Percentiles rank a stretch among this genome's conserved stretches.
Evolutionary conservation across 805 yeast genomes (phyloP).

Genomic region (Candida palmyrensis): DNA sequence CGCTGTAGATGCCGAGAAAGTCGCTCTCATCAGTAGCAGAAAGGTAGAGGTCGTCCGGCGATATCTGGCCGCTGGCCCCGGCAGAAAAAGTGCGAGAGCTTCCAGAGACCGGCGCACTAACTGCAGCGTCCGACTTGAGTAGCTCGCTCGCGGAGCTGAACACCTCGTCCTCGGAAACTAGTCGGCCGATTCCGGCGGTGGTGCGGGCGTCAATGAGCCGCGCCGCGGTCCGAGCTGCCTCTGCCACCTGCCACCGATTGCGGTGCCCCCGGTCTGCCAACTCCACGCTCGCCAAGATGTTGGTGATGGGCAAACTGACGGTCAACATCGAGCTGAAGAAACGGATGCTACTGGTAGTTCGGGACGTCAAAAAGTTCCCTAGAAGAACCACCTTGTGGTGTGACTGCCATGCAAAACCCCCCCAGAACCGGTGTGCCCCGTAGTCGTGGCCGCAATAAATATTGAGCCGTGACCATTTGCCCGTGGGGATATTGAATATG

Average conservation of each 20-base stretch:
- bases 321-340: constrained; percentile 45
- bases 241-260: background rate
- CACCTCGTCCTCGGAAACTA: constrained; percentile 1
- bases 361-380: constrained; percentile 47
- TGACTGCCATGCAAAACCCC: constrained; percentile 69
- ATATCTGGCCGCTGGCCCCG: too few species aligned
- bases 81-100: background rate
- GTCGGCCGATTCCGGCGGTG: background rate
- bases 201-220: background rate
- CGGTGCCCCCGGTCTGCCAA: constrained; percentile 24
- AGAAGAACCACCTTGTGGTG: constrained; percentile 66
- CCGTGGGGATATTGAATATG: constrained; percentile 48
- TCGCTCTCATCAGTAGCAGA: too few species aligned
- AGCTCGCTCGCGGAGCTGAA: too few species aligned
- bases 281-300: constrained; percentile 41
- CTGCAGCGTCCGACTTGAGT: too few species aligned
- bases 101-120: background rate
- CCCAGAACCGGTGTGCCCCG: constrained; percentile 58
- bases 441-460: constrained; percentile 47
- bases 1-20: background rate
- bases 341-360: constrained; percentile 42
- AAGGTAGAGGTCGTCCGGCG: background rate
- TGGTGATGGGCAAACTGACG: constrained; percentile 52
- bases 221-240: background rate
- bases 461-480: constrained; percentile 62